phyloP scores from a whole-genome alignment of 1,139 yeast species.

The Yamadazyma sp. region DNA sequence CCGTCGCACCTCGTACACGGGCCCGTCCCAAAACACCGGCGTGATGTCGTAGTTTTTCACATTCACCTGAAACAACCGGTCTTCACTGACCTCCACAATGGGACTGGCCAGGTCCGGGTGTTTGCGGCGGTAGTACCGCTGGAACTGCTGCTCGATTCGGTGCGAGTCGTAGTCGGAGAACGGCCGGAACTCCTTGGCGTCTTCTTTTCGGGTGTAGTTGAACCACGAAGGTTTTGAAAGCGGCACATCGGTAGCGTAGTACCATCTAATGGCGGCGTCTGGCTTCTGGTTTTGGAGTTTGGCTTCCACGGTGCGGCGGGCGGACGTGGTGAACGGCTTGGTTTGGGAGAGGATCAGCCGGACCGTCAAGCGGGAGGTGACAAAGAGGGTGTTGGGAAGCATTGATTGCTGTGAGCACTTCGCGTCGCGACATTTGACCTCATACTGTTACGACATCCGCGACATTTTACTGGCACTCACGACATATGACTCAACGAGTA shows the following conservation, averaged over 20 bases:
- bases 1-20: conserved; percentile 76
- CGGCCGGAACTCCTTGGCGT: conserved; percentile 65
- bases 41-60: conserved; percentile 49
- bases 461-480: no score
- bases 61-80: conserved; percentile 73
- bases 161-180: conserved; percentile 65
- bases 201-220: conserved; percentile 43
- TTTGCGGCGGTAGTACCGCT: conserved; percentile 2
- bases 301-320: conserved; percentile 10
- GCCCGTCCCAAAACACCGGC: conserved; percentile 91
- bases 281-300: conserved; percentile 13
- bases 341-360: conserved; percentile 6
- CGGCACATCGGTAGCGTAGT: conserved; percentile 80
- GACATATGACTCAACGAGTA: no score
- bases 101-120: conserved; percentile 2
- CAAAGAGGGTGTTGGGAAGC: background rate
- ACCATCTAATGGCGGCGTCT: conserved; percentile 52
- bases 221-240: conserved; percentile 62
- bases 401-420: no score
- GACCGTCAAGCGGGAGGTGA: conserved; percentile 8
- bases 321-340: conserved; percentile 15
- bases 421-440: no score
- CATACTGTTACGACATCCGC: no score
- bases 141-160: conserved; percentile 46
- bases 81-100: conserved; percentile 71